Percentiles rank a stretch among this genome's conserved stretches.
Conservation (phyloP, 805 yeast genomes). For the Nakazawaea pomicola region DNA sequence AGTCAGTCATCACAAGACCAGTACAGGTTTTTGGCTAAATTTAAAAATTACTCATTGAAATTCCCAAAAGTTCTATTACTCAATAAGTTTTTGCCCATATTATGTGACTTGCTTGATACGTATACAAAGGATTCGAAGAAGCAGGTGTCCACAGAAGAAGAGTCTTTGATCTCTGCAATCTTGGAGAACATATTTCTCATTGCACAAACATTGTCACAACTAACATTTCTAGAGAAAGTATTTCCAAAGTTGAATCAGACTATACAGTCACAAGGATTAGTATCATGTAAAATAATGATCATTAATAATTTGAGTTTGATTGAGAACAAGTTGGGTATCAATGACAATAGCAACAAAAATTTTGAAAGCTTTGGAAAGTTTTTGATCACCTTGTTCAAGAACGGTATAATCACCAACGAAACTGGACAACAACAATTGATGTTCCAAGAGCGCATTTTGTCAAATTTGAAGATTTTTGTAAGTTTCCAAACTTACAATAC, state of each 20-base stretch:
- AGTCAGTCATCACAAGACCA: constrained; percentile 69
- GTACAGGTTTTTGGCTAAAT: constrained; percentile 59
- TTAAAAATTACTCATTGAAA: constrained; percentile 45
- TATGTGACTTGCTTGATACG: constrained; percentile 47
- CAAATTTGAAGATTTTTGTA: constrained; percentile 22
- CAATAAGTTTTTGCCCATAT: constrained; percentile 70
- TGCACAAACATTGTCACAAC: constrained; percentile 63
- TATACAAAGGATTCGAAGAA: constrained; percentile 24
- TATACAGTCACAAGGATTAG: constrained; percentile 20
- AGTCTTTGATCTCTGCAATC: constrained; percentile 37
- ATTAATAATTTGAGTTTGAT: constrained; percentile 24
- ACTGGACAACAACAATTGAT: constrained; percentile 18
- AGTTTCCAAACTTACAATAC: constrained; percentile 40
- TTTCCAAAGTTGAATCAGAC: constrained; percentile 38
- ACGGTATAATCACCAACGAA: constrained; percentile 19
- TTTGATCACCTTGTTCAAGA: constrained; percentile 26
- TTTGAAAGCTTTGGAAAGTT: constrained; percentile 24
- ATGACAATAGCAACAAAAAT: constrained; percentile 18
- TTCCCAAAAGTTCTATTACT: constrained; percentile 55
- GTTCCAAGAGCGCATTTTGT: constrained; percentile 30
- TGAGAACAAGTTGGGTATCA: constrained; percentile 23
- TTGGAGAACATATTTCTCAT: constrained; percentile 55
- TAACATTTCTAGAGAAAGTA: constrained; percentile 72
- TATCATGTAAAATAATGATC: constrained; percentile 25
- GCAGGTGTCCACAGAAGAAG: constrained; percentile 24